Percentiles rank a stretch among this genome's conserved stretches.
These are phyloP conservation scores for Telfairia occidentalis DNA, from an alignment of 331 rosid species.

Conservation along the genomic window DNA sequence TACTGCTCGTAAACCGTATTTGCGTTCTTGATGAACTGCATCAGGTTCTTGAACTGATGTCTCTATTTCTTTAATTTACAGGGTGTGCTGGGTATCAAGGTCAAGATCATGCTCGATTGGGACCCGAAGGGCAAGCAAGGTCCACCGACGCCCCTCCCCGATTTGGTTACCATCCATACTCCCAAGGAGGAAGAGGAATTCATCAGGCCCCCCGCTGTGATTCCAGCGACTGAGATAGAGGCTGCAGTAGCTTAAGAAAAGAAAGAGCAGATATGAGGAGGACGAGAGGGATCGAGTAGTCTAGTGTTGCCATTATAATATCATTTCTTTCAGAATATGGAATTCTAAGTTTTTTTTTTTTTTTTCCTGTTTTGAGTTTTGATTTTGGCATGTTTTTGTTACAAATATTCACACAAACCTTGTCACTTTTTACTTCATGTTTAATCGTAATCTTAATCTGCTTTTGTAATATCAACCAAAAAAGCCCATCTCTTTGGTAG, in stretches of 20 bases:
- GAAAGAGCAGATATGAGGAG: neutral
- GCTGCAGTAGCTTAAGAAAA: slow-evolving; percentile 18
- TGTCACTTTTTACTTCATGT: neutral
- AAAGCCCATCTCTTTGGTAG: neutral
- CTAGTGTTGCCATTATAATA: neutral
- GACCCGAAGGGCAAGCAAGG: slow-evolving; percentile 46
- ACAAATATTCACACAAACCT: neutral
- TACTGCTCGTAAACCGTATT: neutral
- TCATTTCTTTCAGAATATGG: neutral
- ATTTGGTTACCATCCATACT: slow-evolving; percentile 31
- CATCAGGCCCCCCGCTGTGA: slow-evolving; percentile 6
- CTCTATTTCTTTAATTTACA: neutral
- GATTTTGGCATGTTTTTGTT: neutral
- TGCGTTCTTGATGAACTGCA: neutral
- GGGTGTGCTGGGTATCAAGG: slow-evolving; percentile 48
- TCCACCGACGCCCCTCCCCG: slow-evolving; percentile 30
- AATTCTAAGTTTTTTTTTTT: neutral
- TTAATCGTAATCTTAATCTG: neutral
- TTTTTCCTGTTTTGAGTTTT: neutral
- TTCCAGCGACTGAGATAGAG: slow-evolving; percentile 18
- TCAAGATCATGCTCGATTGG: slow-evolving; percentile 44
- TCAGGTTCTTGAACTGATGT: neutral
- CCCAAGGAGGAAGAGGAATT: slow-evolving; percentile 34
- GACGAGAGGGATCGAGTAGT: neutral
- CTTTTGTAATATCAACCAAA: neutral